phyloP scores from a whole-genome alignment of 352 stramenopile genomes.

The Plasmopara viticola region DNA sequence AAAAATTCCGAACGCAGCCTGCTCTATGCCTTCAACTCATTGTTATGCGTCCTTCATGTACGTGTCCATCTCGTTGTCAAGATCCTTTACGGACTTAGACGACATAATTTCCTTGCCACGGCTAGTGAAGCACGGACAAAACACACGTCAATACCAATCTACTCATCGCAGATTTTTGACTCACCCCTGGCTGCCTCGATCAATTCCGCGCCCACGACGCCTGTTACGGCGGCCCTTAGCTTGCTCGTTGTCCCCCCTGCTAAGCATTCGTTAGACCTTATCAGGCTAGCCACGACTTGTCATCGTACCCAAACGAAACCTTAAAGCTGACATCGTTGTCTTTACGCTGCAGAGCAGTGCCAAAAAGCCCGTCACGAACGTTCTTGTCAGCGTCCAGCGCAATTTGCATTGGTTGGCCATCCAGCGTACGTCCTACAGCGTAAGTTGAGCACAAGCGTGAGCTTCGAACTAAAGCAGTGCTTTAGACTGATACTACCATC shows the following conservation, averaged over 20 bases:
- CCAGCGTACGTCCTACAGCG: conserved; percentile 55
- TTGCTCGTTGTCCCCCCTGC: conserved; percentile 28
- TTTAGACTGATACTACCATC: conserved; percentile 34
- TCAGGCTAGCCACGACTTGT: no score
- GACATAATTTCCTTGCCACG: conserved; percentile 31
- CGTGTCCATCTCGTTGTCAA: conserved; percentile 85
- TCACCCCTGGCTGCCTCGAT: conserved; percentile 18
- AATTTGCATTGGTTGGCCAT: conserved; percentile 74
- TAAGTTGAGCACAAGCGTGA: background rate
- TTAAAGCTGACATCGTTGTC: conserved; percentile 75
- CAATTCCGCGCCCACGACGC: conserved; percentile 34
- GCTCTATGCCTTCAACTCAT: no score
- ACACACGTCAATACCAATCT: background rate
- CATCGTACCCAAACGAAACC: conserved; percentile 57
- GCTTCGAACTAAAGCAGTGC: no score
- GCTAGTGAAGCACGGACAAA: conserved; percentile 8
- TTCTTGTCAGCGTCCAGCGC: conserved; percentile 61
- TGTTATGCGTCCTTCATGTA: conserved; percentile 80
- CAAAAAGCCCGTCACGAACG: conserved; percentile 71
- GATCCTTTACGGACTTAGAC: conserved; percentile 47
- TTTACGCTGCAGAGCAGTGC: conserved; percentile 54
- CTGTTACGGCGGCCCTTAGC: conserved; percentile 36
- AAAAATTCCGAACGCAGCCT: no score
- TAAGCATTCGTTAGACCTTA: conserved; percentile 5
- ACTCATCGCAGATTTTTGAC: no score